Conservation (phyloP, 2,329 filamentous ascomycete species). For the Neospermospora avenae region DNA sequence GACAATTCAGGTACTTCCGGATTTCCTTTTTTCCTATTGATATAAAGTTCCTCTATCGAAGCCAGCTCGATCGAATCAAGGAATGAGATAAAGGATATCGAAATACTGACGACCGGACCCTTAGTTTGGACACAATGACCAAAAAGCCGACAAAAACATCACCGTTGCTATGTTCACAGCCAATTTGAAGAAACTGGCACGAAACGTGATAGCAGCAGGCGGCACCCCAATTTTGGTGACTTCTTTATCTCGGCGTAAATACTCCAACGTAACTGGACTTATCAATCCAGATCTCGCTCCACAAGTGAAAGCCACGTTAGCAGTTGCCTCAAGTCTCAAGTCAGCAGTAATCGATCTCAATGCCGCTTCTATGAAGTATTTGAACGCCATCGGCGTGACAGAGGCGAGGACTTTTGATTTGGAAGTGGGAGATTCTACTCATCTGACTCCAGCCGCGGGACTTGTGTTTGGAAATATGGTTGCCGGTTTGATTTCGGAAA, state of each 20-base stretch:
- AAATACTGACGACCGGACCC: neutral
- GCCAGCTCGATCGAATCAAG: too few relatives aligned
- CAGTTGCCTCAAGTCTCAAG: slow-evolving; percentile 37
- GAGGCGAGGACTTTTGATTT: slow-evolving; percentile 43
- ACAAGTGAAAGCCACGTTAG: slow-evolving; percentile 39
- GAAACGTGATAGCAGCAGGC: slow-evolving; percentile 32
- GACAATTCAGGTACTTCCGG: slow-evolving; percentile 43
- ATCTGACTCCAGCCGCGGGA: slow-evolving; percentile 44
- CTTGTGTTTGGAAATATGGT: slow-evolving; percentile 47
- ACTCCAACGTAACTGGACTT: slow-evolving; percentile 34
- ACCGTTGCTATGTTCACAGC: slow-evolving; percentile 38
- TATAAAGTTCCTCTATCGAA: neutral
- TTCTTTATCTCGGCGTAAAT: slow-evolving; percentile 44
- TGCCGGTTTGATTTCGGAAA: slow-evolving; percentile 36
- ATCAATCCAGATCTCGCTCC: slow-evolving; percentile 43
- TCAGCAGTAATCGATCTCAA: slow-evolving; percentile 44
- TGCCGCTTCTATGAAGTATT: slow-evolving; percentile 41
- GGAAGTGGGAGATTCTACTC: slow-evolving; percentile 44
- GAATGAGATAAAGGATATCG: neutral
- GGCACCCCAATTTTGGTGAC: slow-evolving; percentile 44
- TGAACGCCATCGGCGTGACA: slow-evolving; percentile 44
- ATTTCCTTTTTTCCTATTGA: neutral
- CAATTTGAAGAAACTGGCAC: slow-evolving; percentile 41
- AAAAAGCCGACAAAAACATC: slow-evolving; percentile 43
- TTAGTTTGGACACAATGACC: slow-evolving; percentile 51